phyloP scores from a whole-genome alignment of 352 stramenopile genomes.

The Pythium plurisporium region DNA sequence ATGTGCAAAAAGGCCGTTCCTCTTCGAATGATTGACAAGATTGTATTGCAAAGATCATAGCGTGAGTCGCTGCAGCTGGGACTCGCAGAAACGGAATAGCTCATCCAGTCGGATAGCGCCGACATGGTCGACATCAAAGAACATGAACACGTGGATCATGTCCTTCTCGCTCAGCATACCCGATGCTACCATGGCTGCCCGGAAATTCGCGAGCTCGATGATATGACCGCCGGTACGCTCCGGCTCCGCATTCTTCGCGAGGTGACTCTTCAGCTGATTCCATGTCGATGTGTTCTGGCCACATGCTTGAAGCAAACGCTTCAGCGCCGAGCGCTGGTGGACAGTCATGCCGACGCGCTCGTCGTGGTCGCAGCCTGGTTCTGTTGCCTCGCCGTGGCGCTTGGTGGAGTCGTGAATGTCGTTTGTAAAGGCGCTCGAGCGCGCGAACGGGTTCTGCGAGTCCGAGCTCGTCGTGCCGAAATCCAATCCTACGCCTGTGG shows the following conservation, averaged over 20 bases:
- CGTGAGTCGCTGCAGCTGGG: conserved; percentile 1
- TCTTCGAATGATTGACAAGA: conserved; percentile 33
- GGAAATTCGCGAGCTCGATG: conserved; percentile 51
- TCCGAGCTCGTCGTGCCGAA: conserved; percentile 52
- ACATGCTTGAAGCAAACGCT: conserved; percentile 30
- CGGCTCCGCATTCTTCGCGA: background rate
- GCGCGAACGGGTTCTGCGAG: conserved; percentile 49
- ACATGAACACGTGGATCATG: conserved; percentile 75
- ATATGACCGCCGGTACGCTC: conserved; percentile 15
- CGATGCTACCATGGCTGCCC: conserved; percentile 19
- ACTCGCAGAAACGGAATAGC: conserved; percentile 38
- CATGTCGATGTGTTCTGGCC: conserved; percentile 15
- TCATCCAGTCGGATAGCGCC: conserved; percentile 41
- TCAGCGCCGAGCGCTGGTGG: conserved; percentile 59
- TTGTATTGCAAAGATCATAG: conserved; percentile 3
- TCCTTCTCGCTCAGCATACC: conserved; percentile 35
- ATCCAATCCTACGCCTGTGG: conserved; percentile 49
- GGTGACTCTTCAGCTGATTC: conserved; percentile 3
- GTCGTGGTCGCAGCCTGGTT: conserved; percentile 45
- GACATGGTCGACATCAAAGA: conserved; percentile 65
- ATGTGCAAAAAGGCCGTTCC: conserved; percentile 38
- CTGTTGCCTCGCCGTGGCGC: conserved; percentile 61
- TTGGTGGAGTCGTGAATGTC: conserved; percentile 61
- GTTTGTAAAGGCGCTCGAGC: conserved; percentile 71
- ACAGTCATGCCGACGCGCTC: conserved; percentile 48